Percentiles rank a stretch among this genome's conserved stretches.
These are phyloP conservation scores for Globisporangium apiculatum DNA, from an alignment of 352 stramenopile genomes.

Conservation along the genomic window DNA sequence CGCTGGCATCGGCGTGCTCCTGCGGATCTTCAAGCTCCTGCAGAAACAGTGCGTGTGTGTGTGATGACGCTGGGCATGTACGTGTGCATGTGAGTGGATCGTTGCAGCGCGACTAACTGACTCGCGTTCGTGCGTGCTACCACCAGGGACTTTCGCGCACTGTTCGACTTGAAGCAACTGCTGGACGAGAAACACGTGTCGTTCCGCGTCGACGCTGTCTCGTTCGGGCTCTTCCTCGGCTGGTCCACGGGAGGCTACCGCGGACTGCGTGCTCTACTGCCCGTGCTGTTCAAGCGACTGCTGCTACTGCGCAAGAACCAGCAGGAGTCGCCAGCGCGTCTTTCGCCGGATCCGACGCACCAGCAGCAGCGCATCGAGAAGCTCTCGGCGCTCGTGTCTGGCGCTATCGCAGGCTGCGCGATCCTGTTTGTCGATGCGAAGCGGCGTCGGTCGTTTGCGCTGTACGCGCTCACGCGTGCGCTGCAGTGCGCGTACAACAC, in stretches of 20 bases:
- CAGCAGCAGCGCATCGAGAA: constrained; percentile 29
- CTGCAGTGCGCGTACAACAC: constrained; percentile 85
- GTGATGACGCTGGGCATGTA: too few relatives aligned
- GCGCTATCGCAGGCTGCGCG: constrained; percentile 50
- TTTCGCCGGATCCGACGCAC: constrained; percentile 1
- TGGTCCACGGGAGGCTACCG: constrained; percentile 81
- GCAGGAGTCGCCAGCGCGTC: not conserved
- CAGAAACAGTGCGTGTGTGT: constrained; percentile 31
- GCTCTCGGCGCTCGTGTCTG: constrained; percentile 43
- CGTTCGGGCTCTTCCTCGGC: constrained; percentile 79
- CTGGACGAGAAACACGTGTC: constrained; percentile 68
- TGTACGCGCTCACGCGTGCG: constrained; percentile 79
- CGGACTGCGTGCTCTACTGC: constrained; percentile 47
- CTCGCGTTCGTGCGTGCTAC: not conserved
- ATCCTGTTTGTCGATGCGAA: constrained; percentile 65
- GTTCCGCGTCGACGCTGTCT: constrained; percentile 82
- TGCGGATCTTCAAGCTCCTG: constrained; percentile 65
- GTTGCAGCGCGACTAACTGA: too few relatives aligned
- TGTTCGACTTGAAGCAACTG: constrained; percentile 49
- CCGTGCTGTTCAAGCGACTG: constrained; percentile 31
- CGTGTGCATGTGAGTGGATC: too few relatives aligned
- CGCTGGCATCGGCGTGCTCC: constrained; percentile 61
- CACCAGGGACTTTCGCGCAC: constrained; percentile 35
- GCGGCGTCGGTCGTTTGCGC: constrained; percentile 59
- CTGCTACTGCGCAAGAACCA: constrained; percentile 1